A percentile compares a stretch with the other conserved stretches of the same genome.
Evolutionary conservation across 139 green algal species (phyloP).

Genomic region (Nannochloris sp.): DNA sequence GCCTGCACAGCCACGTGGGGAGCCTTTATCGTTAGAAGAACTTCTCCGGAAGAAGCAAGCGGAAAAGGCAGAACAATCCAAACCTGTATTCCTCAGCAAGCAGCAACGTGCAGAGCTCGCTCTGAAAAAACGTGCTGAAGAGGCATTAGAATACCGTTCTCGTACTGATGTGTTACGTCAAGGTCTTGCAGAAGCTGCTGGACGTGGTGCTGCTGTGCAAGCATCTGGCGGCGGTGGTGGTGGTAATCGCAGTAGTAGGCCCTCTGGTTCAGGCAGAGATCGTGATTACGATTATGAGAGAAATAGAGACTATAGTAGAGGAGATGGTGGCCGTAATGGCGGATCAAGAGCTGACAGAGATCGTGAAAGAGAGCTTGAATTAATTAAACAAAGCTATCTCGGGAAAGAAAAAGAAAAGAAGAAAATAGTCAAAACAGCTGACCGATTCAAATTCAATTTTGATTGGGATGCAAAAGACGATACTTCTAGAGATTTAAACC

Average conservation of each 20-base stretch:
- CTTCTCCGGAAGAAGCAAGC: conserved; percentile 74
- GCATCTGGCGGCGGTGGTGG: background rate
- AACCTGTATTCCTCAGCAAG: conserved; percentile 88
- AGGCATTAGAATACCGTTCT: conserved; percentile 22
- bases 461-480: conserved; percentile 95
- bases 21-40: conserved; percentile 88
- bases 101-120: conserved; percentile 74
- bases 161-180: conserved; percentile 1
- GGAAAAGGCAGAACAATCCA: conserved; percentile 62
- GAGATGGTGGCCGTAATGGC: background rate
- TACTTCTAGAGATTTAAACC: conserved; percentile 87
- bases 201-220: background rate
- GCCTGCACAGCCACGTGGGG: too few relatives aligned
- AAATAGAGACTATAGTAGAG: background rate
- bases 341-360: conserved; percentile 45
- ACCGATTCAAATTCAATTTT: conserved; percentile 96
- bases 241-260: background rate
- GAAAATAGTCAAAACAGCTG: conserved; percentile 62
- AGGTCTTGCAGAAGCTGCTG: conserved; percentile 3
- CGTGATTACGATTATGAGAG: background rate
- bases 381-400: conserved; percentile 91
- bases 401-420: conserved; percentile 25
- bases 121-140: conserved; percentile 52
- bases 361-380: conserved; percentile 74
- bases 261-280: background rate